phyloP scores from a whole-genome alignment of 2,329 filamentous ascomycete genomes.

The Xylariaceae sp. region DNA sequence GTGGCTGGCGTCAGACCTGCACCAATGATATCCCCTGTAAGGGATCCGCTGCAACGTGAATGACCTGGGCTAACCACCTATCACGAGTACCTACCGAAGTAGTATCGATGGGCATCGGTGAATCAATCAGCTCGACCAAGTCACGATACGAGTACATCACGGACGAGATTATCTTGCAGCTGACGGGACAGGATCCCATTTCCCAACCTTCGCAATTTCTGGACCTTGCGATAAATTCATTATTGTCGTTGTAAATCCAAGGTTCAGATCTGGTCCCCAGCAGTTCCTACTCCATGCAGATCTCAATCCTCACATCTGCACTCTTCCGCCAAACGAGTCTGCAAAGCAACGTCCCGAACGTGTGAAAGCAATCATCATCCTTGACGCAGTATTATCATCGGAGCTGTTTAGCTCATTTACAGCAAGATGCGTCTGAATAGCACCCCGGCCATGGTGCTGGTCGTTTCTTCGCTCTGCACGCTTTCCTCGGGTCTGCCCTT shows the following conservation, averaged over 20 bases:
- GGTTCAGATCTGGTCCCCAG: neutral
- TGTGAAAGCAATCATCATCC: constrained; percentile 6
- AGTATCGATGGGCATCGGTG: neutral
- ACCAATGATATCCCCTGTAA: neutral
- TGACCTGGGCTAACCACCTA: no score
- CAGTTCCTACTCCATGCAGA: neutral
- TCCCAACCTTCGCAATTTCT: constrained; percentile 34
- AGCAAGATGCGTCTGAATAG: constrained; percentile 31
- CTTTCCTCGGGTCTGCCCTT: constrained; percentile 29
- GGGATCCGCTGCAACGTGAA: neutral
- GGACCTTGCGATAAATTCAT: constrained; percentile 32
- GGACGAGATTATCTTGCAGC: no score
- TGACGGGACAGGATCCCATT: no score
- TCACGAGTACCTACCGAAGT: no score
- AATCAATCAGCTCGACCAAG: neutral
- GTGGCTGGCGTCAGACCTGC: neutral
- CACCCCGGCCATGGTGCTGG: constrained; percentile 25
- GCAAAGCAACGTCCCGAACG: neutral
- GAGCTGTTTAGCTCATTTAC: neutral
- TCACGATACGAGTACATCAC: neutral
- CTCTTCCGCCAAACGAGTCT: no score
- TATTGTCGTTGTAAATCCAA: constrained; percentile 1
- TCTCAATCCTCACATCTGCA: no score
- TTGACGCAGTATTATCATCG: neutral
- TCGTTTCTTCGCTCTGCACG: constrained; percentile 22